Conservation (phyloP, 2,329 filamentous ascomycete genomes). For the Thelonectria blattea region DNA sequence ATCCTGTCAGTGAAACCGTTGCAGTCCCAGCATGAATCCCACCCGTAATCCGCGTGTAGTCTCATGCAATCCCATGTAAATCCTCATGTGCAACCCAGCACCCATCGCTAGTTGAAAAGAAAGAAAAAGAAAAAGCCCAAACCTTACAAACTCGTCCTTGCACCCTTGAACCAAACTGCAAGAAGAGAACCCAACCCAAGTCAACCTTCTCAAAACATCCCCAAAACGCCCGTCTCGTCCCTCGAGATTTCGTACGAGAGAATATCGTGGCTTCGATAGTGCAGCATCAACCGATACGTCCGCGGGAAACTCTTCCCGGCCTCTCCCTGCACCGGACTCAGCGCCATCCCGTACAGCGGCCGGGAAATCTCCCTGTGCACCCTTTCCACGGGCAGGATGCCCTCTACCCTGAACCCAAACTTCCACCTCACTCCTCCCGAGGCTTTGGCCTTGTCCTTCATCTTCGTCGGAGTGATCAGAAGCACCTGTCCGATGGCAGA, state of each 20-base stretch:
- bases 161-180: constrained; percentile 9
- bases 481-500: constrained; percentile 70
- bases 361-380: constrained; percentile 50
- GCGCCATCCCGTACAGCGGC: constrained; percentile 70
- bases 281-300: constrained; percentile 72
- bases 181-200: not conserved
- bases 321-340: constrained; percentile 63
- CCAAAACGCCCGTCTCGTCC: constrained; percentile 43
- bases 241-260: constrained; percentile 71
- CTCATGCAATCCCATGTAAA: too few relatives aligned
- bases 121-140: constrained; percentile 8
- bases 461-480: constrained; percentile 62
- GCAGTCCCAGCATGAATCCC: too few relatives aligned
- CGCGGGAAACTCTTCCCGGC: constrained; percentile 41
- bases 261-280: constrained; percentile 73
- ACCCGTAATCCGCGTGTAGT: too few relatives aligned
- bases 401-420: constrained; percentile 60
- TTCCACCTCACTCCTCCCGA: constrained; percentile 38
- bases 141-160: constrained; percentile 1
- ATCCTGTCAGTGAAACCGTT: too few relatives aligned
- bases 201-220: constrained; percentile 41
- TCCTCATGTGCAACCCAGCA: not conserved
- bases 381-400: constrained; percentile 59
- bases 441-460: constrained; percentile 34
- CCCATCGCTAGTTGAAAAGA: not conserved